A percentile compares a stretch with the other conserved stretches of the same genome.
Conservation (phyloP, 2,329 filamentous ascomycete species). For the Penicillium sp. region DNA sequence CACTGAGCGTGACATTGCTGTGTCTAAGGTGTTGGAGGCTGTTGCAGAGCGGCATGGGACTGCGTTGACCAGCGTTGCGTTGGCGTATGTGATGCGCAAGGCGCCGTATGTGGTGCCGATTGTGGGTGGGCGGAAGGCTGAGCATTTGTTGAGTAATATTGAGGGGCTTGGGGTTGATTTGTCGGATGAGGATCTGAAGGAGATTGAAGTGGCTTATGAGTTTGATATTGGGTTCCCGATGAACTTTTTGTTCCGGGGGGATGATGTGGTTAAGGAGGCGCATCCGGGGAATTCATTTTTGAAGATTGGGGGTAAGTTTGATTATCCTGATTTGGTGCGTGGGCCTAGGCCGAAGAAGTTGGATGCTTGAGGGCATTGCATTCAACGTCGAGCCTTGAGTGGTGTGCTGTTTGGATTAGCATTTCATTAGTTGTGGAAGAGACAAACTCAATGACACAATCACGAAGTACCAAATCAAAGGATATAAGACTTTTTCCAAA, state of each 20-base stretch:
- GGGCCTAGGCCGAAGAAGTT: conserved; percentile 8
- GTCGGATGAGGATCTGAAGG: conserved; percentile 52
- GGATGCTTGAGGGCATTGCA: conserved; percentile 1
- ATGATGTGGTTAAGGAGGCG: conserved; percentile 8
- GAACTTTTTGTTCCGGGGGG: conserved; percentile 13
- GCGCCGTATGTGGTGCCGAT: conserved; percentile 55
- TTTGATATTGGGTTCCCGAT: conserved; percentile 50
- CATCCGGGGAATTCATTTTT: conserved; percentile 13
- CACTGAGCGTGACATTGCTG: conserved; percentile 13
- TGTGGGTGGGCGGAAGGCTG: conserved; percentile 52
- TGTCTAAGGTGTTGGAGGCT: conserved; percentile 22
- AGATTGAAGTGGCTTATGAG: conserved; percentile 52
- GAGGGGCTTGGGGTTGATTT: conserved; percentile 53
- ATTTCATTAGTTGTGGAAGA: neutral
- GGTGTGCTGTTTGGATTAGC: neutral
- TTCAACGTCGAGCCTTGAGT: neutral
- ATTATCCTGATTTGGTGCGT: conserved; percentile 19
- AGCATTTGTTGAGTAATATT: conserved; percentile 56
- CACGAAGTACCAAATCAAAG: neutral
- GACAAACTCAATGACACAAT: neutral
- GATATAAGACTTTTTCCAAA: neutral
- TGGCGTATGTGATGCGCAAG: conserved; percentile 56
- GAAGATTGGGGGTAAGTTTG: conserved; percentile 15
- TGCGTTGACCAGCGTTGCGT: conserved; percentile 33
- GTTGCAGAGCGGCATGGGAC: conserved; percentile 17